Evolutionary conservation across 805 yeast genomes (phyloP), one percentile per base, ranked within the genome.

Genomic region (Schwanniomyces occidentalis): DNA sequence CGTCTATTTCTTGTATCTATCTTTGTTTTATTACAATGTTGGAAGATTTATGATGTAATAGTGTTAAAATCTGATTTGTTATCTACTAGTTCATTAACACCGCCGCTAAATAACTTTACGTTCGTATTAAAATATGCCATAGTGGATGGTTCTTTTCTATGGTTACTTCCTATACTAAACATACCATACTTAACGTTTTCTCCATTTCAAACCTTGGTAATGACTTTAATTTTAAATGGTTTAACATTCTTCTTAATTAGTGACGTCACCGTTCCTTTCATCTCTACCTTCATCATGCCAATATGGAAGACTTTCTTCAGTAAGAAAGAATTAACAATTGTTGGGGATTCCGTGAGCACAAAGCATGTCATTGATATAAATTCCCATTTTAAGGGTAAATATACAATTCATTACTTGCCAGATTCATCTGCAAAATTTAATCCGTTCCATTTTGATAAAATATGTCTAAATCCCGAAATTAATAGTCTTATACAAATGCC

Each of bases 401-500:
- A 86, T 51, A 85, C 90, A 1, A 82, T 93, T 42, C 85, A 90
- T 51, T 85, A 85, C 42, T 65, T 93, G 22, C 98, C 99, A 0
- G 97, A 91, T 59, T 84, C 95, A 27, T 82, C 95, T 0, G 96
- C 95, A 4, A 69, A 72, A 49, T 63, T 93, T 48, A 88, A 90
- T 44, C 96, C 96, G 3, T 75, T 78, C 47, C 76, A 71, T 32
- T 78, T 75, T 33, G 54, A 52, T 18, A 69, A 76, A 4, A 75
- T 73, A 41, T 93, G 99, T 62, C 45, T 84, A 27, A 74, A 75
- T 12, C 45, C 53, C 9, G 35, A 38, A 6, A 38, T n/a, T 9
- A 42, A 73, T 18, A 58, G 65, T 12, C 13, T 23, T 16, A 20
- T 59, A 16, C 49, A 51, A 21, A 65, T 89, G 40, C 96, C 98